phyloP scores from a whole-genome alignment of 768 basidiomycete species.

The Ephemerocybe angulata region DNA sequence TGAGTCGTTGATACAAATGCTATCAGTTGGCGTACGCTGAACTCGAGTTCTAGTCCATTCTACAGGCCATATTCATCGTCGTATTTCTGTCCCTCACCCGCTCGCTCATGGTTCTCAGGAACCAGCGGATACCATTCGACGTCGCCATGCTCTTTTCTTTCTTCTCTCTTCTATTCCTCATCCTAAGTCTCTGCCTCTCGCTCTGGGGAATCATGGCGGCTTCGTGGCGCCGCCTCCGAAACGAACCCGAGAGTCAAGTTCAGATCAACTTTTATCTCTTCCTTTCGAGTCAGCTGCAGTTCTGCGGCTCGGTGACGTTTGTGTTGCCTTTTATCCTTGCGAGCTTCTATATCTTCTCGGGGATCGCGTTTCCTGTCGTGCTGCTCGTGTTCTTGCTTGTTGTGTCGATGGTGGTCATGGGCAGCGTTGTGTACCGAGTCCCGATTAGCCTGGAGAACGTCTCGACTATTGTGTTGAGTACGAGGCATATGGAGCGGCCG shows the following conservation, averaged over 20 bases:
- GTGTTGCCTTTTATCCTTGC: conserved; percentile 3
- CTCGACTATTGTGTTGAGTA: conserved; percentile 4
- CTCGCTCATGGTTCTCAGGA: not conserved
- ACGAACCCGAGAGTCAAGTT: conserved; percentile 1
- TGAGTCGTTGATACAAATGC: too few relatives aligned
- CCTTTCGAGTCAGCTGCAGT: conserved; percentile 20
- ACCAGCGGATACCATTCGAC: conserved; percentile 6
- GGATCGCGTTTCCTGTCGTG: conserved; percentile 8
- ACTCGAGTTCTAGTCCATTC: not conserved
- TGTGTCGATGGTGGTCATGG: not conserved
- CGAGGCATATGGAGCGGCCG: not conserved
- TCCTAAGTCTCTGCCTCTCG: conserved; percentile 1
- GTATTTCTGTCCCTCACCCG: conserved; percentile 1
- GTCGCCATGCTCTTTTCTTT: conserved; percentile 5
- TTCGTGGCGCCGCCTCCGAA: conserved; percentile 6
- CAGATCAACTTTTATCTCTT: conserved; percentile 24
- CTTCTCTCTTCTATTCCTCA: conserved; percentile 1
- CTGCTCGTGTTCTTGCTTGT: conserved; percentile 7
- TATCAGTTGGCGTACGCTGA: not conserved
- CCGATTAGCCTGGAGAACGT: conserved; percentile 10
- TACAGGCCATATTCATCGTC: conserved; percentile 1
- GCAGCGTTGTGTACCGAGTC: conserved; percentile 8
- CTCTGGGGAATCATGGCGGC: conserved; percentile 6
- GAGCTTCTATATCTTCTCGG: conserved; percentile 6
- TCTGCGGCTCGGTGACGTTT: conserved; percentile 1